Percentiles rank a stretch among this genome's conserved stretches.
phyloP scores from a whole-genome alignment of 495 filamentous ascomycete genomes.

The Sordaria brevicollis region DNA sequence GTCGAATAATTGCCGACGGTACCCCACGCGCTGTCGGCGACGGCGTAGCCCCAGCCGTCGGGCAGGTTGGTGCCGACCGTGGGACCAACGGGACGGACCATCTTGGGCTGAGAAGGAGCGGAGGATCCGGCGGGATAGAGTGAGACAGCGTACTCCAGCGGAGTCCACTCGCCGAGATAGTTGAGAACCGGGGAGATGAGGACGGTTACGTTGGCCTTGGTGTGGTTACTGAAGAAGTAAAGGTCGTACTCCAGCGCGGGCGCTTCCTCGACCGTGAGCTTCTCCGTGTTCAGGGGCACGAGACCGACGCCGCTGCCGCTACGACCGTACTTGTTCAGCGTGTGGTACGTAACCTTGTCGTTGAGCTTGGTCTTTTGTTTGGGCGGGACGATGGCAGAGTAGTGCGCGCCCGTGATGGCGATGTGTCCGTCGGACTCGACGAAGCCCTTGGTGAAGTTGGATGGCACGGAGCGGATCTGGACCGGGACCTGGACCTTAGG shows the following conservation, averaged over 20 bases:
- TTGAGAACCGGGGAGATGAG: slow-evolving; percentile 53
- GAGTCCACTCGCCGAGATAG: slow-evolving; percentile 44
- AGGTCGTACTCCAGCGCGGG: slow-evolving; percentile 56
- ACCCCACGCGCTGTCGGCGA: slow-evolving; percentile 50
- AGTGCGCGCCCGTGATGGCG: slow-evolving; percentile 50
- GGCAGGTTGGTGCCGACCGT: slow-evolving; percentile 40
- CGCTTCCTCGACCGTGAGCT: slow-evolving; percentile 34
- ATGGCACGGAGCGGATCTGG: slow-evolving; percentile 40
- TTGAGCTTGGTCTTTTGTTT: slow-evolving; percentile 21
- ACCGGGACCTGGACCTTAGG: slow-evolving; percentile 52
- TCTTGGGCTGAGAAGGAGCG: slow-evolving; percentile 26
- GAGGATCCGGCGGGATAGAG: slow-evolving; percentile 27
- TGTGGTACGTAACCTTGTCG: slow-evolving; percentile 39
- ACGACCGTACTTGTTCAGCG: slow-evolving; percentile 44
- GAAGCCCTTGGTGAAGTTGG: slow-evolving; percentile 49
- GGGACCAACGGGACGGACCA: slow-evolving; percentile 41
- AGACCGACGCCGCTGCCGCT: slow-evolving; percentile 50
- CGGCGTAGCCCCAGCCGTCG: slow-evolving; percentile 45
- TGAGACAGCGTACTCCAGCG: slow-evolving; percentile 50
- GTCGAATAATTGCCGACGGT: slow-evolving; percentile 37
- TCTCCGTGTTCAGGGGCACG: slow-evolving; percentile 37
- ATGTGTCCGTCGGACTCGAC: slow-evolving; percentile 54
- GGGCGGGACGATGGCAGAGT: slow-evolving; percentile 31
- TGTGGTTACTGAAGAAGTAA: slow-evolving; percentile 48
- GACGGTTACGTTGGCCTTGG: slow-evolving; percentile 48